Evolutionary conservation across 129 eudicot genomes (phyloP).

Genomic region (Flaveria linearis): DNA sequence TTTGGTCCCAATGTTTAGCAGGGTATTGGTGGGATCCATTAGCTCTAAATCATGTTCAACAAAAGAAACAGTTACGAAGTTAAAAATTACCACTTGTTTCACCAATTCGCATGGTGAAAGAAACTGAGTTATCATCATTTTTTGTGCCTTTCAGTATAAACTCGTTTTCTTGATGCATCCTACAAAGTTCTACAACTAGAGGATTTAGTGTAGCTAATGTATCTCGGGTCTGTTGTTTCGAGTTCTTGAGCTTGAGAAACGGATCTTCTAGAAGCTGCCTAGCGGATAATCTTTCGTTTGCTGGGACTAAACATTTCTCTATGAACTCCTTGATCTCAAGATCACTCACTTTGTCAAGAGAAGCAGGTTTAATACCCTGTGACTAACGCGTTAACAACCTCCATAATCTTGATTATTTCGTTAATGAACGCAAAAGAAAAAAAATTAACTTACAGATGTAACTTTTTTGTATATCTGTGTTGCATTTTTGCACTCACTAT

Average conservation of each 20-base stretch:
- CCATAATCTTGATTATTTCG: background rate
- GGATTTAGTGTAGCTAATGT: conserved; percentile 2
- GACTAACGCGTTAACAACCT: background rate
- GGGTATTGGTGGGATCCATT: no score
- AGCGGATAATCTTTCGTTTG: conserved; percentile 65
- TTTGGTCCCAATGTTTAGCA: no score
- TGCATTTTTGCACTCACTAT: conserved; percentile 73
- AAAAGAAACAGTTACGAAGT: background rate
- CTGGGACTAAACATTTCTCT: conserved; percentile 75
- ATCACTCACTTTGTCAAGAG: conserved; percentile 66
- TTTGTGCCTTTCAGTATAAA: conserved; percentile 63
- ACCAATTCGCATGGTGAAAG: conserved; percentile 66
- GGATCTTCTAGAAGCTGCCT: conserved; percentile 72
- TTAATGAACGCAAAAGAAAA: background rate
- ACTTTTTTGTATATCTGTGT: conserved; percentile 90
- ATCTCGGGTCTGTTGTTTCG: conserved; percentile 26
- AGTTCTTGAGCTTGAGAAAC: conserved; percentile 52
- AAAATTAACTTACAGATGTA: conserved; percentile 51
- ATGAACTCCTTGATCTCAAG: conserved; percentile 64
- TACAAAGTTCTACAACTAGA: conserved; percentile 47
- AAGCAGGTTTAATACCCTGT: conserved; percentile 84
- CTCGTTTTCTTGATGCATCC: conserved; percentile 50
- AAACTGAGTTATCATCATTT: conserved; percentile 50
- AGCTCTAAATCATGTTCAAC: no score
- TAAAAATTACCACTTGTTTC: conserved; percentile 44